Evolutionary conservation across 2,329 filamentous ascomycete species (phyloP), one percentile per base, ranked within the genome.

Genomic region (Fusarium guadeloupense): DNA sequence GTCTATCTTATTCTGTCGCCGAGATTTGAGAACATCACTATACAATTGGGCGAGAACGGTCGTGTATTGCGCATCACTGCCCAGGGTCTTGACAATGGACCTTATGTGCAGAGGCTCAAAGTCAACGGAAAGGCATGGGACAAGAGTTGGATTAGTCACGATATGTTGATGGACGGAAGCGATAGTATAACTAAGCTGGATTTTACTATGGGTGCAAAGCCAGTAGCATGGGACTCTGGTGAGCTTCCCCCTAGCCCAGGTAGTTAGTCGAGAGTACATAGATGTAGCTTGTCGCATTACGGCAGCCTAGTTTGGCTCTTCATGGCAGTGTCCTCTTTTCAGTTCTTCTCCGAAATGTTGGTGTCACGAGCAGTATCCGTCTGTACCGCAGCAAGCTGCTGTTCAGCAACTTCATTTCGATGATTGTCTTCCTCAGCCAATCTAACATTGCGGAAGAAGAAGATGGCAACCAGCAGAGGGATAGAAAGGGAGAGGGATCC

Each of bases 141-240:
- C 1, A 80, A 77, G 72, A 86, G 83, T 48, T 86, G 84, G 84
- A 76, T 86, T 16, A 76, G 79, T 50, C 83, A 86, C 67, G 76
- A 78, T 1, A 81, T 86, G 66, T 59, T 80, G 5, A 72, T 80
- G 69, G 72, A 52, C 48, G 37, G 14, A 71, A 68, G 23, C 9
- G 35, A 9, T 14, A 42, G 19, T 81, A 80, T 0, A 80, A 80
- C 1, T 75, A 69, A n/a, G 9, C 74, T 85, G 23, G 78, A 84
- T 66, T 84, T 84, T 67, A 74, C 75, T 20, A 59, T 83, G 28
- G 79, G 79, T 1, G 81, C 28, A 13, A 35, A 63, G 21, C 60
- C 51, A 19, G 39, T 41, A 4, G 39, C 39, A 20, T 63, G 60
- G 82, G 82, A 85, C 62, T 77, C 71, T 5, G 81, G 80, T 0